These are phyloP conservation scores for Gossypium raimondii DNA, from an alignment of 345 rosid species.

Conservation along the genomic window DNA sequence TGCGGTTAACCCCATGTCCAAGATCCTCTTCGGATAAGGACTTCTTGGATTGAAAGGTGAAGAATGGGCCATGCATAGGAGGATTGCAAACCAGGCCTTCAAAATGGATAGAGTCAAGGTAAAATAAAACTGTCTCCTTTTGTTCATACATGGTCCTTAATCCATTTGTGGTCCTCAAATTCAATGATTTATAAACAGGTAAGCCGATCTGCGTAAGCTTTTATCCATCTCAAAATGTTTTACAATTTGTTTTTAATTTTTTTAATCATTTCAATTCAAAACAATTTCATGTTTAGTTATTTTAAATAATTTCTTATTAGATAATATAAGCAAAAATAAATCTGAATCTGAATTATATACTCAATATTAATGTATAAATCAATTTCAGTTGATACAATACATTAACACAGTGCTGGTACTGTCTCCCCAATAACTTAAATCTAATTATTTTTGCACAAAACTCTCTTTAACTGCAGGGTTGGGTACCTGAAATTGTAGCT, in stretches of 20 bases:
- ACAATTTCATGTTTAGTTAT: no score
- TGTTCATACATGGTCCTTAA: no score
- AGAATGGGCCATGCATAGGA: constrained; percentile 63
- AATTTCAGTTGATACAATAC: not conserved
- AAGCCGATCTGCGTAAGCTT: no score
- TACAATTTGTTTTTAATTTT: no score
- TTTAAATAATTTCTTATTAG: no score
- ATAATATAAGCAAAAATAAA: no score
- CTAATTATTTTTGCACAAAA: not conserved
- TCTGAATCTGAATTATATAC: no score
- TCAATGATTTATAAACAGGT: no score
- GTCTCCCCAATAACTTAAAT: not conserved
- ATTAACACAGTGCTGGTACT: not conserved
- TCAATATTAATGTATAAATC: no score
- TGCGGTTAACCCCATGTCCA: constrained; percentile 49
- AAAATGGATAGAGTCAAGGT: constrained; percentile 70
- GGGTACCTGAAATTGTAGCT: constrained; percentile 64
- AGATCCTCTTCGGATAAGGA: constrained; percentile 59
- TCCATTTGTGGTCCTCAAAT: no score
- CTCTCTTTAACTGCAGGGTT: constrained; percentile 31
- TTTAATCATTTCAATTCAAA: no score
- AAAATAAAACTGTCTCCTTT: not conserved
- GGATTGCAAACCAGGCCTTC: constrained; percentile 64
- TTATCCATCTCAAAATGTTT: no score
- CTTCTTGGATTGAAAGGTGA: constrained; percentile 61